phyloP scores from a whole-genome alignment of 495 filamentous ascomycete species.

The Hypoxylon lienhwacheense region DNA sequence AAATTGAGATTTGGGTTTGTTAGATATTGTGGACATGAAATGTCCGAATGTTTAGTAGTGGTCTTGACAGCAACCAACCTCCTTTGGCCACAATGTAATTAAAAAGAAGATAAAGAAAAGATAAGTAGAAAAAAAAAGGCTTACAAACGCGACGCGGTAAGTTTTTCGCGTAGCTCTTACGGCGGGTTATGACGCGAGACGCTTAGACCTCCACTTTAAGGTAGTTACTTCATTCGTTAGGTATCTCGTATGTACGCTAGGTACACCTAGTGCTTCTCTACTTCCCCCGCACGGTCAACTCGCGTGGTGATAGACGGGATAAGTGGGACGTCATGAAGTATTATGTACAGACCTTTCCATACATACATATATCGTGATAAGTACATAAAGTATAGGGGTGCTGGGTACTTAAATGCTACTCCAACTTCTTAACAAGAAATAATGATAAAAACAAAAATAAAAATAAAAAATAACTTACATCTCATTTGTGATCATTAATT shows the following conservation, averaged over 20 bases:
- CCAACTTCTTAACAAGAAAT: no score
- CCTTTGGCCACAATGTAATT: conserved; percentile 16
- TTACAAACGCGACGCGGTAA: conserved; percentile 29
- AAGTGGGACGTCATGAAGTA: no score
- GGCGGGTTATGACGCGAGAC: conserved; percentile 18
- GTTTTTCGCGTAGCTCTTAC: conserved; percentile 22
- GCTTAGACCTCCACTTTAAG: conserved; percentile 32
- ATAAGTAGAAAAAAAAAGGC: conserved; percentile 12
- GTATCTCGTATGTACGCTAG: no score
- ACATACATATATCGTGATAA: no score
- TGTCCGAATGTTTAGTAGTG: conserved; percentile 4
- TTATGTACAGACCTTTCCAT: no score
- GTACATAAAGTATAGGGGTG: background rate
- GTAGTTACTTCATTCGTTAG: no score
- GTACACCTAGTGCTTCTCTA: background rate
- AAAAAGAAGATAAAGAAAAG: no score
- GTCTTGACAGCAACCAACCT: conserved; percentile 1
- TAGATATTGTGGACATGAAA: conserved; percentile 5
- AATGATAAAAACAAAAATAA: no score
- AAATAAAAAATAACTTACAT: no score
- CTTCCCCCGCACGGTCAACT: conserved; percentile 2
- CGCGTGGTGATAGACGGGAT: no score
- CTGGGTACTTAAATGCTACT: no score
- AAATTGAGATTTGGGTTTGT: background rate
- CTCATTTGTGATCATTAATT: no score